phyloP scores from a whole-genome alignment of 768 basidiomycete genomes.

The Lentinula sp. region DNA sequence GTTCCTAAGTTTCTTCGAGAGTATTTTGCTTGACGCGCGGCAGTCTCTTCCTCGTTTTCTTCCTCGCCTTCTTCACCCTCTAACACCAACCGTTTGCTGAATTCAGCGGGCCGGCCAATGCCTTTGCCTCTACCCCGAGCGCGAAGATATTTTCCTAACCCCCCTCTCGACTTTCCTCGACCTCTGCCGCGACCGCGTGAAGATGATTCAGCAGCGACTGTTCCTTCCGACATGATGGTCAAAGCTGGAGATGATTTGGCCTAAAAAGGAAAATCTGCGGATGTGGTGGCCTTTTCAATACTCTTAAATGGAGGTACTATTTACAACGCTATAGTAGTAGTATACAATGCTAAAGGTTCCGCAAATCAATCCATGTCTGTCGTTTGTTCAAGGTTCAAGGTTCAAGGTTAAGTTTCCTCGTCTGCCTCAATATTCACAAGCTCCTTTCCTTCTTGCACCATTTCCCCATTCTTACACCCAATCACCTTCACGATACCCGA shows the following conservation, averaged over 20 bases:
- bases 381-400: too few relatives aligned
- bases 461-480: conserved; percentile 78
- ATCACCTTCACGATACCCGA: conserved; percentile 68
- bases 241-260: not conserved
- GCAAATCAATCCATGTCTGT: too few relatives aligned
- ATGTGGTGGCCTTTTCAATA: not conserved
- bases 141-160: conserved; percentile 1
- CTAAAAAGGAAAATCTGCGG: not conserved
- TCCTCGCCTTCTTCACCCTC: conserved; percentile 47
- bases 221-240: not conserved
- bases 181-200: conserved; percentile 1
- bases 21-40: conserved; percentile 45
- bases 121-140: conserved; percentile 48
- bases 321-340: not conserved
- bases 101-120: conserved; percentile 59
- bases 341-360: not conserved
- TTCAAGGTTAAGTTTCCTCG: not conserved
- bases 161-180: conserved; percentile 2
- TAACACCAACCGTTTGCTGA: conserved; percentile 51
- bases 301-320: too few relatives aligned
- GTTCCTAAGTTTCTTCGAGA: conserved; percentile 53
- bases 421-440: conserved; percentile 62
- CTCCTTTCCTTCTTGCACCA: conserved; percentile 85
- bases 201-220: not conserved
- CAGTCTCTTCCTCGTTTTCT: conserved; percentile 44